phyloP scores from a whole-genome alignment of 305 asterid genomes.

The Solanum hybrid region DNA sequence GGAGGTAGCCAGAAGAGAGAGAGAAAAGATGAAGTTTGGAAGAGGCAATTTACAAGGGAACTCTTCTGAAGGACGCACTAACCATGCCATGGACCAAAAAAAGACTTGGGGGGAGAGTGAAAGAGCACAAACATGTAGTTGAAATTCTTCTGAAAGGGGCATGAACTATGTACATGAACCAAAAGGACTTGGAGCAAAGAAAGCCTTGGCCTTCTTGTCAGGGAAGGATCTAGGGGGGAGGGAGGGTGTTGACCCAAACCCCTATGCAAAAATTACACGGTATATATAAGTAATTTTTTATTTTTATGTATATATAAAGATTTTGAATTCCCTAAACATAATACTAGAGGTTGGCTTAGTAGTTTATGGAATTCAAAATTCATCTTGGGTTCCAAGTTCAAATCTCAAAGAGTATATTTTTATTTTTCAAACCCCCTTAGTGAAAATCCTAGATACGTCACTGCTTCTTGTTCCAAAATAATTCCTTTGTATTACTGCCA shows the following conservation, averaged over 20 bases:
- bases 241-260: not conserved
- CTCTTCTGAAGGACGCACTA: not conserved
- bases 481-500: not conserved
- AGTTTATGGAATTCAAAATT: not conserved
- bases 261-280: not conserved
- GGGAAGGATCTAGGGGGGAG: not conserved
- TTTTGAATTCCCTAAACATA: not conserved
- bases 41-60: not conserved
- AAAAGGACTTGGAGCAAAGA: not conserved
- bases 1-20: not conserved
- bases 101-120: not conserved
- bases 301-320: not conserved
- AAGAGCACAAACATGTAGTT: not conserved
- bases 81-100: not conserved
- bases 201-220: not conserved
- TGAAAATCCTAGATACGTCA: not conserved
- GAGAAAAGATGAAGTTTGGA: not conserved
- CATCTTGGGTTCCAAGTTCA: not conserved
- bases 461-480: not conserved
- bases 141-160: not conserved
- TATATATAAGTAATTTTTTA: not conserved
- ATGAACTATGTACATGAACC: not conserved
- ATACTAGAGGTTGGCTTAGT: not conserved
- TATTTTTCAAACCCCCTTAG: not conserved
- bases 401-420: not conserved